Evolutionary conservation across 2,329 filamentous ascomycete genomes (phyloP).

Genomic region (Aspergillus japonicus): DNA sequence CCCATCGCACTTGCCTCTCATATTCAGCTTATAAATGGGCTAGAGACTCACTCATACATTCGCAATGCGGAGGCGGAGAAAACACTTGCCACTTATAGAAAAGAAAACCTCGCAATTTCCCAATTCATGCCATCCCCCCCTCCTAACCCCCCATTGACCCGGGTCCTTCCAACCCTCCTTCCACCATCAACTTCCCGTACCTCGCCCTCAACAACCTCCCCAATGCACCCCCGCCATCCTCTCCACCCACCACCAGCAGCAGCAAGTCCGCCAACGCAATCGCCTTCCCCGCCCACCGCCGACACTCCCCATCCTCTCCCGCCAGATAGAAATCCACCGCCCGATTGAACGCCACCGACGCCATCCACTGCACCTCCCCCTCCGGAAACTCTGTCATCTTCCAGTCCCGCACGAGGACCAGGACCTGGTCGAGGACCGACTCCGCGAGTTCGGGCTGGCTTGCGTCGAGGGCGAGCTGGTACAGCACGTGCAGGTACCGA

Average conservation of each 20-base stretch:
- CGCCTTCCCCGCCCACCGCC: constrained; percentile 38
- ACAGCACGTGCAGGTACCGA: constrained; percentile 76
- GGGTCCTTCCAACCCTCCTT: constrained; percentile 12
- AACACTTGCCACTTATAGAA: too few relatives aligned
- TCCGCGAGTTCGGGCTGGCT: constrained; percentile 31
- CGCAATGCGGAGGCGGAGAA: too few relatives aligned
- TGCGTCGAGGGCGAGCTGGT: constrained; percentile 60
- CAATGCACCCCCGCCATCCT: constrained; percentile 27
- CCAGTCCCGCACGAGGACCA: constrained; percentile 20
- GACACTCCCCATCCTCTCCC: constrained; percentile 31
- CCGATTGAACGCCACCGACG: constrained; percentile 55
- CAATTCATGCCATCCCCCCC: too few relatives aligned
- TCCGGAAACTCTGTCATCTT: constrained; percentile 43
- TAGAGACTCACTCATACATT: too few relatives aligned
- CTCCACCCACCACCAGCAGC: constrained; percentile 12
- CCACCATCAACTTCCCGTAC: constrained; percentile 24
- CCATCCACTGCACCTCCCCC: constrained; percentile 59
- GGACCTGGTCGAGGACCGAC: constrained; percentile 35
- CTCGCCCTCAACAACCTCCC: constrained; percentile 28
- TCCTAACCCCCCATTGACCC: too few relatives aligned
- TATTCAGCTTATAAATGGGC: too few relatives aligned
- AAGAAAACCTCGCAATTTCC: too few relatives aligned
- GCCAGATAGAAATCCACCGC: constrained; percentile 53
- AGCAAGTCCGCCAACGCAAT: constrained; percentile 32
- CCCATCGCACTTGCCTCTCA: too few relatives aligned